Conservation (phyloP, 805 yeast genomes). For the Candida qinlingensis region DNA sequence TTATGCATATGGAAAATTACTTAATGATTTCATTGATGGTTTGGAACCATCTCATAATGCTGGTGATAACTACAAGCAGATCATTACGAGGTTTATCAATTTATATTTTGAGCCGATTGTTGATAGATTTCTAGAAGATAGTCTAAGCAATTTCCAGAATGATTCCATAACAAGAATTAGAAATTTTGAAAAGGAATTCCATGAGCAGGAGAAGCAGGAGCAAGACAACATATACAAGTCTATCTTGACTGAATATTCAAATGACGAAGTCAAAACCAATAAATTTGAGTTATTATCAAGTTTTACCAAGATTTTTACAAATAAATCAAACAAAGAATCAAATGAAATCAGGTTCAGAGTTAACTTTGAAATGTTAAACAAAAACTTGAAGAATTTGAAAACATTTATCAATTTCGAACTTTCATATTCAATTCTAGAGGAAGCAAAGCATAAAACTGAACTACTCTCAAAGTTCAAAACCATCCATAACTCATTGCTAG, state of each 20-base stretch:
- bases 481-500: slow-evolving; percentile 27
- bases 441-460: slow-evolving; percentile 59
- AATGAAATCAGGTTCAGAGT: slow-evolving; percentile 63
- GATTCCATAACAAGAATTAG: slow-evolving; percentile 23
- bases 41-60: slow-evolving; percentile 34
- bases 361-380: slow-evolving; percentile 68
- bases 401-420: slow-evolving; percentile 76
- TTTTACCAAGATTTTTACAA: slow-evolving; percentile 56
- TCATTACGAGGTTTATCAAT: slow-evolving; percentile 30
- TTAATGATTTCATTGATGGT: slow-evolving; percentile 28
- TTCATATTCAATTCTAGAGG: slow-evolving; percentile 63
- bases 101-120: slow-evolving; percentile 33
- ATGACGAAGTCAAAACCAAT: slow-evolving; percentile 26
- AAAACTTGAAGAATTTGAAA: slow-evolving; percentile 70
- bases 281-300: slow-evolving; percentile 57
- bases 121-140: slow-evolving; percentile 28
- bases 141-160: slow-evolving; percentile 26
- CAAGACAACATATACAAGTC: slow-evolving; percentile 39
- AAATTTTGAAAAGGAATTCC: slow-evolving; percentile 22
- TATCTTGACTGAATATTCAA: slow-evolving; percentile 34
- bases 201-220: slow-evolving; percentile 30
- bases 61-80: slow-evolving; percentile 27
- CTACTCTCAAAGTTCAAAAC: slow-evolving; percentile 45
- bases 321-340: slow-evolving; percentile 27
- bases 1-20: slow-evolving; percentile 25